These are phyloP conservation scores for Cryptococcus sp. DNA, from an alignment of 1,284 basidiomycete species.

Conservation along the genomic window DNA sequence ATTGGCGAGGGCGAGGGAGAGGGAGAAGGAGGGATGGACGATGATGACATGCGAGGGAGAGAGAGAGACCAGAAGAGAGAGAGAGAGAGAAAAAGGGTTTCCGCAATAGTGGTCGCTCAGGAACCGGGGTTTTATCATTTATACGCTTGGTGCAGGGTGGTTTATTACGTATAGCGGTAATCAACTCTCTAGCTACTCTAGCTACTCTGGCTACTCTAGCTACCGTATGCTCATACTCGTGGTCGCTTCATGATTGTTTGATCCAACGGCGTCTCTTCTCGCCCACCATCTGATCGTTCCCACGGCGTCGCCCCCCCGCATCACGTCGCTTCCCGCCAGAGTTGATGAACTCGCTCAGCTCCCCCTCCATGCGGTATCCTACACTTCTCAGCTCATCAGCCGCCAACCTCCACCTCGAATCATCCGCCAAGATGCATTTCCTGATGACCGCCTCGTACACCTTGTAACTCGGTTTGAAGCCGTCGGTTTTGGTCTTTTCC, in stretches of 20 bases:
- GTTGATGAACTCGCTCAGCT: conserved; percentile 21
- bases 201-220: no score
- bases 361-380: conserved; percentile 20
- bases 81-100: no score
- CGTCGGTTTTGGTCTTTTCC: conserved; percentile 75
- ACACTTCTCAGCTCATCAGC: conserved; percentile 66
- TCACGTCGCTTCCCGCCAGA: conserved; percentile 11
- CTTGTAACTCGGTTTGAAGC: conserved; percentile 59
- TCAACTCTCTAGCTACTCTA: no score
- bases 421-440: conserved; percentile 62
- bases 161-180: no score
- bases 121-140: no score
- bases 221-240: no score
- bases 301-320: not conserved
- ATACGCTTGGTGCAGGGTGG: no score
- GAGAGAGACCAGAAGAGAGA: not conserved
- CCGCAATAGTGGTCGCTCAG: no score
- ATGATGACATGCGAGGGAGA: not conserved
- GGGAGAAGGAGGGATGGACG: not conserved
- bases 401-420: conserved; percentile 67
- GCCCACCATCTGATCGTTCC: conserved; percentile 6
- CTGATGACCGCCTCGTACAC: conserved; percentile 67
- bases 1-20: not conserved
- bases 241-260: no score
- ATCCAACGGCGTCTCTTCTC: conserved; percentile 6